phyloP scores from a whole-genome alignment of 2,329 filamentous ascomycete genomes.

The Apiospora koreana region DNA sequence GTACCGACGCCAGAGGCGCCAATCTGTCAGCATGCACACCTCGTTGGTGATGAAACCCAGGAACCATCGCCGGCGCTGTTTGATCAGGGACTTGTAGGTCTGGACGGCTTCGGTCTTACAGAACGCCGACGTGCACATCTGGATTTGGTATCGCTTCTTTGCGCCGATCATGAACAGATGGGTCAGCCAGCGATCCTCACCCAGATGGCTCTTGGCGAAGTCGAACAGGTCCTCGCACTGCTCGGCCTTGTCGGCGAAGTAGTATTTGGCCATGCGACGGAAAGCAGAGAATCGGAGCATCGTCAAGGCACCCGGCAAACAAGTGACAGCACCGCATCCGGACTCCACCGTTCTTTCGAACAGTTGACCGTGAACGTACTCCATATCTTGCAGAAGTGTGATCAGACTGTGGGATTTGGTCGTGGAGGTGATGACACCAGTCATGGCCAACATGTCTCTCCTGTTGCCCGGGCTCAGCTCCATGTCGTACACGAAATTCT shows the following conservation, averaged over 20 bases:
- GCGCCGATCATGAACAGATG: slow-evolving; percentile 99
- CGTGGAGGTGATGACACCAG: slow-evolving; percentile 93
- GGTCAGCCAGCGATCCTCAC: slow-evolving; percentile 95
- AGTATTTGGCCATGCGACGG: slow-evolving; percentile 94
- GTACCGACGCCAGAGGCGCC: slow-evolving; percentile 88
- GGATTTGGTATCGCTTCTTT: slow-evolving; percentile 89
- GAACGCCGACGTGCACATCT: slow-evolving; percentile 96
- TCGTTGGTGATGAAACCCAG: slow-evolving; percentile 97
- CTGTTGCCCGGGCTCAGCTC: slow-evolving; percentile 91
- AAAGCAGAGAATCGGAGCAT: slow-evolving; percentile 97
- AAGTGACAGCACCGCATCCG: slow-evolving; percentile 90
- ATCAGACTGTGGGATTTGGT: slow-evolving; percentile 86
- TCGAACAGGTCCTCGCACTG: slow-evolving; percentile 96
- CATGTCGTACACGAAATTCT: slow-evolving; percentile 99
- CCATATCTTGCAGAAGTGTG: slow-evolving; percentile 94
- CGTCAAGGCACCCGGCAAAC: slow-evolving; percentile 90
- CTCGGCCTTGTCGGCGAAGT: slow-evolving; percentile 96
- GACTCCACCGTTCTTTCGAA: slow-evolving; percentile 97
- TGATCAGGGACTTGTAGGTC: slow-evolving; percentile 80
- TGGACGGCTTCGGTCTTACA: slow-evolving; percentile 98
- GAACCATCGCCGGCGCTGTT: slow-evolving; percentile 96
- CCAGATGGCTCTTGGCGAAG: slow-evolving; percentile 91
- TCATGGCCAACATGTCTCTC: slow-evolving; percentile 95
- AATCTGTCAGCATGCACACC: slow-evolving; percentile 95
- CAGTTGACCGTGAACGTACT: slow-evolving; percentile 95